phyloP scores from a whole-genome alignment of 2,329 filamentous ascomycete genomes.

The Diaporthe aspalathi region DNA sequence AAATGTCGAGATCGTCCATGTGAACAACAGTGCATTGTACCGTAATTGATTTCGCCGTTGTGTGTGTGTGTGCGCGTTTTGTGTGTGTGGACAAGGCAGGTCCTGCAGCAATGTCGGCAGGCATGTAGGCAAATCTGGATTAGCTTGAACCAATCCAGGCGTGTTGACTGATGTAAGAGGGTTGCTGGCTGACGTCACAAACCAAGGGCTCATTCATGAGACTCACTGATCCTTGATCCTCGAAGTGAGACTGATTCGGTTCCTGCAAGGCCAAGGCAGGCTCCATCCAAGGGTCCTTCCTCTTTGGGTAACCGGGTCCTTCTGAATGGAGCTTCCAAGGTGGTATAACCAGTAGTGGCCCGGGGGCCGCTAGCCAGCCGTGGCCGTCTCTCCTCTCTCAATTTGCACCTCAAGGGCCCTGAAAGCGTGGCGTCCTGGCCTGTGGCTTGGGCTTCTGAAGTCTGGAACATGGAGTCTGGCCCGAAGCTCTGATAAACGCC shows the following conservation, averaged over 20 bases:
- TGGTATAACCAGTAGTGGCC: too few relatives aligned
- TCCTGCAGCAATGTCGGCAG: slow-evolving; percentile 5
- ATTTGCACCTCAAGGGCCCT: too few relatives aligned
- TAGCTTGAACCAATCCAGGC: not conserved
- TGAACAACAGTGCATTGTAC: not conserved
- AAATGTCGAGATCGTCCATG: not conserved
- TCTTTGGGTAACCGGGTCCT: slow-evolving; percentile 11
- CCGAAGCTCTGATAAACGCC: not conserved
- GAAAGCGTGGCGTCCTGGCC: too few relatives aligned
- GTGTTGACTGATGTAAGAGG: slow-evolving; percentile 10
- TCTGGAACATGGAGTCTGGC: too few relatives aligned
- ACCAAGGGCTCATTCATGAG: slow-evolving; percentile 19
- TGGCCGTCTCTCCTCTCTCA: too few relatives aligned
- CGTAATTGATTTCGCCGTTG: not conserved
- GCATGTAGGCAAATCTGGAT: slow-evolving; percentile 9
- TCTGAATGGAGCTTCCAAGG: slow-evolving; percentile 6
- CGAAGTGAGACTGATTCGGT: slow-evolving; percentile 21
- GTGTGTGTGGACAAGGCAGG: too few relatives aligned
- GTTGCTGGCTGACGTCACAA: slow-evolving; percentile 13
- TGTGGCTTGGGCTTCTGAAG: not conserved
- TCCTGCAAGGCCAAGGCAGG: slow-evolving; percentile 29
- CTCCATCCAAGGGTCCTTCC: slow-evolving; percentile 20
- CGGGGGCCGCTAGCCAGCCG: slow-evolving; percentile 18
- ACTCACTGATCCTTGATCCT: not conserved
- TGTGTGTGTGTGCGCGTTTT: not conserved